Conservation (phyloP, 2,329 filamentous ascomycete genomes). For the Hypoxylon sp. region DNA sequence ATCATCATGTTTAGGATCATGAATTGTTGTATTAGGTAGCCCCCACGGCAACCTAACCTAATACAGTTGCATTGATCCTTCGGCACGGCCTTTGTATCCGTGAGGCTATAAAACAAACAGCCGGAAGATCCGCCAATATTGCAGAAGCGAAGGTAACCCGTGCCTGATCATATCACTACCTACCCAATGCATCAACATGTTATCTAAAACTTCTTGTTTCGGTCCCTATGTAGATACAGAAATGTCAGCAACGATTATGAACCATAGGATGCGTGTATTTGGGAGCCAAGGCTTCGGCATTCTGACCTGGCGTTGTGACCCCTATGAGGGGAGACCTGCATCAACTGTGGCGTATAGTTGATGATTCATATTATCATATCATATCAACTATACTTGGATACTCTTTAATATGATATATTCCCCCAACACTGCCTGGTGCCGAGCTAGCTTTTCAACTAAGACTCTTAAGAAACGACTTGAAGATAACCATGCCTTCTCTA, state of each 20-base stretch:
- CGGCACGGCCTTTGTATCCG: not conserved
- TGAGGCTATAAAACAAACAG: constrained; percentile 7
- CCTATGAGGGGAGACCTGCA: not conserved
- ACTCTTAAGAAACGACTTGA: not conserved
- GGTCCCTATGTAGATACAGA: not conserved
- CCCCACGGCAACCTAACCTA: not conserved
- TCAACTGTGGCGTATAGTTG: not conserved
- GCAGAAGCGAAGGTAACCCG: not conserved
- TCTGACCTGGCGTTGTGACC: not conserved
- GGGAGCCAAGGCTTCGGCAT: not conserved
- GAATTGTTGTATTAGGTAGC: not conserved
- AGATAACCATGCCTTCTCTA: not conserved
- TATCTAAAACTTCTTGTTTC: constrained; percentile 5
- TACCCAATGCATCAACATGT: constrained; percentile 1
- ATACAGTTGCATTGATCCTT: constrained; percentile 10
- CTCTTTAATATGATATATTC: constrained; percentile 1
- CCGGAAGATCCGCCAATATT: not conserved
- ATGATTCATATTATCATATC: constrained; percentile 11
- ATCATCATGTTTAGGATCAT: constrained; percentile 19
- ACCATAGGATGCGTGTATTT: not conserved
- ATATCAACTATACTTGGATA: not conserved
- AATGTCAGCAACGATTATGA: constrained; percentile 3
- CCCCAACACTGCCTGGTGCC: not conserved
- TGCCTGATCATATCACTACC: constrained; percentile 2
- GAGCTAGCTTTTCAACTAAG: not conserved